Conservation (phyloP, 83 land plant genomes). For the Diphasiastrum complanatum region DNA sequence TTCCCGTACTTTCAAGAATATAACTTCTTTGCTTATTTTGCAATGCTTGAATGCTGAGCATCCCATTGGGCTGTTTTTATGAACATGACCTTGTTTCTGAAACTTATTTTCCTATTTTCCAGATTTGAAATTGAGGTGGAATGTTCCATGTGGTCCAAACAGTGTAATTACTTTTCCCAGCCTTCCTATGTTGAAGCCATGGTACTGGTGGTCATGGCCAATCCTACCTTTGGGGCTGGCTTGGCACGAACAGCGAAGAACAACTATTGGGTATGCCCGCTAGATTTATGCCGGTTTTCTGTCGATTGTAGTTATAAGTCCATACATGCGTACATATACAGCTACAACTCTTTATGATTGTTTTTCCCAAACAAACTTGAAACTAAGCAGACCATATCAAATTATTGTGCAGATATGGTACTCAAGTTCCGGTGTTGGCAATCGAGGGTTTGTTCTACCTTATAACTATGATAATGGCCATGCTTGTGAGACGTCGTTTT, state of each 20-base stretch:
- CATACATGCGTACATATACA: background rate
- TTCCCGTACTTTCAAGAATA: background rate
- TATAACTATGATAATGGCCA: slow-evolving; percentile 42
- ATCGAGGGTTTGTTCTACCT: slow-evolving; percentile 52
- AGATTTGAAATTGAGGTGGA: slow-evolving; percentile 81
- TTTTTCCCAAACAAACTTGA: background rate
- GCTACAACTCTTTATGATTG: too few relatives aligned
- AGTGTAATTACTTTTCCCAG: slow-evolving; percentile 92
- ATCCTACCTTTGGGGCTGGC: slow-evolving; percentile 71
- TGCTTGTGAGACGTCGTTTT: slow-evolving; percentile 39
- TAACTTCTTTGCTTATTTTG: background rate
- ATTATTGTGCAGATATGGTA: slow-evolving; percentile 49
- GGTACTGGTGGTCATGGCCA: slow-evolving; percentile 99
- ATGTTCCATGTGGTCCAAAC: slow-evolving; percentile 88
- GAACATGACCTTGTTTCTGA: too few relatives aligned
- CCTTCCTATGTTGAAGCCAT: slow-evolving; percentile 79
- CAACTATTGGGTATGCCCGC: slow-evolving; percentile 56
- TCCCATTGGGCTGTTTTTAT: too few relatives aligned
- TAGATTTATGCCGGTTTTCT: background rate
- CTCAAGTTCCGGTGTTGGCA: slow-evolving; percentile 52
- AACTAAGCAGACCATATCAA: background rate
- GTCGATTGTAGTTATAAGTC: background rate
- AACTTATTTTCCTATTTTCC: too few relatives aligned
- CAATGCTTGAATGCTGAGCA: too few relatives aligned
- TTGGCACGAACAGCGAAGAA: slow-evolving; percentile 71